phyloP scores from a whole-genome alignment of 2,329 filamentous ascomycete species.

The Neonectria magnoliae region DNA sequence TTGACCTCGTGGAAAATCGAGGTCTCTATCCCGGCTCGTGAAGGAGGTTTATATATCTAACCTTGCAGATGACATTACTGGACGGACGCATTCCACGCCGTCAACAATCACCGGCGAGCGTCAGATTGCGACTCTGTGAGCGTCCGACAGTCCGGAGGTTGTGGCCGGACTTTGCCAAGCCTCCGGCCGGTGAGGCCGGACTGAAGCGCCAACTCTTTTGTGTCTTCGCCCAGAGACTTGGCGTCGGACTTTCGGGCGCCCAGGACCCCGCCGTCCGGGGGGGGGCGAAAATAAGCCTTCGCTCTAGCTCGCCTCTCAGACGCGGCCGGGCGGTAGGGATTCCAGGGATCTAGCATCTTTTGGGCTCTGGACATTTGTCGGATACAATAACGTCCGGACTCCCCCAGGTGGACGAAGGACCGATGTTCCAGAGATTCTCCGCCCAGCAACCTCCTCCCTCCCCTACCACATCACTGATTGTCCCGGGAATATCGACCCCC shows the following conservation, averaged over 20 bases:
- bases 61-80: not conserved
- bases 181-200: not conserved
- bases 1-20: not conserved
- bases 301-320: conserved; percentile 4
- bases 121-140: not conserved
- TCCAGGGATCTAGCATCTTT: not conserved
- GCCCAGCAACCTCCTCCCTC: not conserved
- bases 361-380: not conserved
- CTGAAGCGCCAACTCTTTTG: no score
- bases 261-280: conserved; percentile 1
- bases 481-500: not conserved
- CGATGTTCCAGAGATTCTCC: conserved; percentile 6
- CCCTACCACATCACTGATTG: not conserved
- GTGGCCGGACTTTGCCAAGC: conserved; percentile 13
- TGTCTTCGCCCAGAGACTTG: not conserved
- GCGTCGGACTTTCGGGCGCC: conserved; percentile 3
- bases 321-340: not conserved
- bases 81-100: not conserved
- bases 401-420: conserved; percentile 1
- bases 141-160: conserved; percentile 14
- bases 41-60: not conserved
- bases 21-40: not conserved
- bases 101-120: not conserved
- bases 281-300: not conserved
- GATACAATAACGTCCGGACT: conserved; percentile 15